Conservation (phyloP, 495 filamentous ascomycete genomes). For the Platismatia glauca region DNA sequence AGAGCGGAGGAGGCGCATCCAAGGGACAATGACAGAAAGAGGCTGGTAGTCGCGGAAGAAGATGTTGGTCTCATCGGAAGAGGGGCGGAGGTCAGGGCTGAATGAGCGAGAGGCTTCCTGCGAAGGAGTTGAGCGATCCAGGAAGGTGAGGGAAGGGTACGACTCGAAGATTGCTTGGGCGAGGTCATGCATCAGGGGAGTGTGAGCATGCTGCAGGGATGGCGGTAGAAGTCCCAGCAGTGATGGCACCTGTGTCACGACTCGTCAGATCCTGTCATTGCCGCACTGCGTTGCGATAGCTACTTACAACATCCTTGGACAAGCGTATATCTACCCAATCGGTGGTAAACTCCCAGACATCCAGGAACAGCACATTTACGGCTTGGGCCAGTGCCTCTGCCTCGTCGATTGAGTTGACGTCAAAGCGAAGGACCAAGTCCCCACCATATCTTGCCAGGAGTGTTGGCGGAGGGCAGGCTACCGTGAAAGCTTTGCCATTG, state of each 20-base stretch:
- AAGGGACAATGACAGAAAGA: slow-evolving; percentile 64
- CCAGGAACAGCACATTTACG: slow-evolving; percentile 65
- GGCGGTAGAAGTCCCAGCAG: slow-evolving; percentile 72
- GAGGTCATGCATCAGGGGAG: slow-evolving; percentile 71
- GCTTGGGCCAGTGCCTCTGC: slow-evolving; percentile 65
- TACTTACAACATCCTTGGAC: slow-evolving; percentile 61
- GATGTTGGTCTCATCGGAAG: slow-evolving; percentile 44
- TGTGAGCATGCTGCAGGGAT: slow-evolving; percentile 64
- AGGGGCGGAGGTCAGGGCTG: slow-evolving; percentile 30
- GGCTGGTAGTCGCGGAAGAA: slow-evolving; percentile 89
- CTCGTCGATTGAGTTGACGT: slow-evolving; percentile 59
- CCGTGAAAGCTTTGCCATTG: slow-evolving; percentile 20
- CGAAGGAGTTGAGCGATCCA: slow-evolving; percentile 22
- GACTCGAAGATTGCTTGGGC: slow-evolving; percentile 67
- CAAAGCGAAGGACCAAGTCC: slow-evolving; percentile 84
- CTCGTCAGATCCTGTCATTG: background rate
- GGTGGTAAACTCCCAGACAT: slow-evolving; percentile 80
- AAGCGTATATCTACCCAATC: slow-evolving; percentile 84
- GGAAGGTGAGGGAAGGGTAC: slow-evolving; percentile 46
- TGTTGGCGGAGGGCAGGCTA: slow-evolving; percentile 34
- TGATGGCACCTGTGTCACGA: slow-evolving; percentile 50
- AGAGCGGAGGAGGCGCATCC: slow-evolving; percentile 82
- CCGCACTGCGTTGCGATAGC: background rate
- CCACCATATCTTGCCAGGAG: slow-evolving; percentile 61
- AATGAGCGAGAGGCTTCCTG: slow-evolving; percentile 30